phyloP scores from a whole-genome alignment of 2,329 filamentous ascomycete species.

The Monosporascus ibericus region DNA sequence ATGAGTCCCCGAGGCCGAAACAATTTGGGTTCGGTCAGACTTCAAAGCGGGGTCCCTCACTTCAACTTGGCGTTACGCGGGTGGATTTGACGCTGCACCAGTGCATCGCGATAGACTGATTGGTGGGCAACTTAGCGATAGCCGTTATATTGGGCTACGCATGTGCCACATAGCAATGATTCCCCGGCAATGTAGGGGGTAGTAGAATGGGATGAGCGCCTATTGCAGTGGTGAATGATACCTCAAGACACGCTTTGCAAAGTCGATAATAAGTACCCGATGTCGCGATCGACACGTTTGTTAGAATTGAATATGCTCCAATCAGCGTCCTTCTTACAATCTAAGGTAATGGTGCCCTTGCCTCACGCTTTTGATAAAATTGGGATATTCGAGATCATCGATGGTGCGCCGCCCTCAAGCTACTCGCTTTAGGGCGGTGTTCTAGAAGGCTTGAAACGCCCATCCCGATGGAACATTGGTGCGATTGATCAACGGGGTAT shows the following conservation, averaged over 20 bases:
- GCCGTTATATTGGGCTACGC: neutral
- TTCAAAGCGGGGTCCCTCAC: neutral
- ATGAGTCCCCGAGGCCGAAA: constrained; percentile 16
- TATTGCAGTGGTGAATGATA: neutral
- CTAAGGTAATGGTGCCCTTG: neutral
- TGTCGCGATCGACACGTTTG: no score
- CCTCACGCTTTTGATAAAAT: neutral
- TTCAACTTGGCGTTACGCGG: constrained; percentile 3
- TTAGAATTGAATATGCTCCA: neutral
- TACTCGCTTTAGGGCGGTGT: neutral
- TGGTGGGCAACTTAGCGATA: neutral
- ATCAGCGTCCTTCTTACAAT: neutral
- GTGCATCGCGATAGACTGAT: neutral
- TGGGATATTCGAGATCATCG: neutral
- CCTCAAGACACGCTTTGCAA: neutral
- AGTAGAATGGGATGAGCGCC: neutral
- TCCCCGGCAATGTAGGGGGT: neutral
- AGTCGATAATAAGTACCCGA: no score
- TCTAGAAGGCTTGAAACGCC: neutral
- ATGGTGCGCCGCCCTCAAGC: neutral
- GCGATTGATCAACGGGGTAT: neutral
- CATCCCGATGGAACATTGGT: neutral
- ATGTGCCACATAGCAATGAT: neutral
- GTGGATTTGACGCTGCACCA: neutral
- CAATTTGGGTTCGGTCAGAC: constrained; percentile 10